Evolutionary conservation across 2,329 filamentous ascomycete species (phyloP).

Genomic region (Cercospora citrullina): DNA sequence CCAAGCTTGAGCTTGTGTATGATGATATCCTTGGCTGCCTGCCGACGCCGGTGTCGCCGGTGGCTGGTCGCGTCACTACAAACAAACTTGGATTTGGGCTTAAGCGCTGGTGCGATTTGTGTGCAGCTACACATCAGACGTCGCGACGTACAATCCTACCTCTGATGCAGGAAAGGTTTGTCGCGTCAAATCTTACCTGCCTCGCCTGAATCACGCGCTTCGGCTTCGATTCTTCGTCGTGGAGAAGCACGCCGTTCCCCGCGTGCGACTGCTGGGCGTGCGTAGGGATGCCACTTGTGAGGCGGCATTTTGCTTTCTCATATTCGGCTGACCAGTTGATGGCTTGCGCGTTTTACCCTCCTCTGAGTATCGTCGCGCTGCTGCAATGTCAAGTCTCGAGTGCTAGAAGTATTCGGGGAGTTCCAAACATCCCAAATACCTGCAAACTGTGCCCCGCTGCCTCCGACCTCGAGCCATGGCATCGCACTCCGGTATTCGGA

Average conservation of each 20-base stretch:
- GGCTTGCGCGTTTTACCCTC: background rate
- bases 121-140: background rate
- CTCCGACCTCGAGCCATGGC: background rate
- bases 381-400: background rate
- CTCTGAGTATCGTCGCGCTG: background rate
- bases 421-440: background rate
- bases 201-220: background rate
- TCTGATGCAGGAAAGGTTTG: background rate
- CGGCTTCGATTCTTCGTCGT: background rate
- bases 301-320: background rate
- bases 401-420: background rate
- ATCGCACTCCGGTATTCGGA: background rate
- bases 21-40: background rate
- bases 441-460: background rate
- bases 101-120: background rate
- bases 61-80: background rate
- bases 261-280: background rate
- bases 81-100: background rate
- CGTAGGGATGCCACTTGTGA: background rate
- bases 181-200: background rate
- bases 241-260: background rate
- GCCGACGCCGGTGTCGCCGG: conserved; percentile 10
- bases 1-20: background rate
- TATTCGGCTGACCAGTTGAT: background rate
- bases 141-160: background rate